Evolutionary conservation across 164 flowering plant genomes (phyloP).

Genomic region (Cinnamomum chago): DNA sequence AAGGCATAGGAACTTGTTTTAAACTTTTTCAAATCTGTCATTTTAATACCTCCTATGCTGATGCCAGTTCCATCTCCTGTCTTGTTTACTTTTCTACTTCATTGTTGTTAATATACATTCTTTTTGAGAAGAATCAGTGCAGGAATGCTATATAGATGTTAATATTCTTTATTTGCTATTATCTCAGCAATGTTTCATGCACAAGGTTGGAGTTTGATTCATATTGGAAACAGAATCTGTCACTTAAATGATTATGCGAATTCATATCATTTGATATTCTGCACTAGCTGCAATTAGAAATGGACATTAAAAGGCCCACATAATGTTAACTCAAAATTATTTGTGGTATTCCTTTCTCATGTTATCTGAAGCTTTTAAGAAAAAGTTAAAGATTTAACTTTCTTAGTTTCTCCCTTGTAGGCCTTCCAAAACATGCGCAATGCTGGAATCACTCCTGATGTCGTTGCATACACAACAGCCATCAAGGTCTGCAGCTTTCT

Average conservation of each 20-base stretch:
- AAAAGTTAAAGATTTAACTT: too few relatives aligned
- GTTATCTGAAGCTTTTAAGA: neutral
- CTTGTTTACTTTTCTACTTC: neutral
- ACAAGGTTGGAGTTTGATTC: neutral
- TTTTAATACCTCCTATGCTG: too few relatives aligned
- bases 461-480: slow-evolving; percentile 76
- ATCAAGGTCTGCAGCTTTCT: slow-evolving; percentile 55
- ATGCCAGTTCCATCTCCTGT: neutral
- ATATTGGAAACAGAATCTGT: neutral
- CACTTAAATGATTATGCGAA: neutral
- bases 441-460: slow-evolving; percentile 69
- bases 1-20: too few relatives aligned
- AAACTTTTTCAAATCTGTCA: too few relatives aligned
- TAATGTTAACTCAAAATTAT: too few relatives aligned
- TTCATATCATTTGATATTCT: neutral
- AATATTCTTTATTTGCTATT: neutral
- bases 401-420: slow-evolving; percentile 28
- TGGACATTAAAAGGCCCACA: neutral
- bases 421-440: slow-evolving; percentile 59
- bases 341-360: neutral
- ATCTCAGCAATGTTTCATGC: neutral
- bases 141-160: too few relatives aligned
- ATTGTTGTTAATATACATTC: too few relatives aligned
- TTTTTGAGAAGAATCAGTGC: too few relatives aligned
- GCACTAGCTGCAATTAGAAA: neutral